Evolutionary conservation across 352 stramenopile species (phyloP), one percentile per base, ranked within the genome.

Genomic region (Achlya hypogyna): DNA sequence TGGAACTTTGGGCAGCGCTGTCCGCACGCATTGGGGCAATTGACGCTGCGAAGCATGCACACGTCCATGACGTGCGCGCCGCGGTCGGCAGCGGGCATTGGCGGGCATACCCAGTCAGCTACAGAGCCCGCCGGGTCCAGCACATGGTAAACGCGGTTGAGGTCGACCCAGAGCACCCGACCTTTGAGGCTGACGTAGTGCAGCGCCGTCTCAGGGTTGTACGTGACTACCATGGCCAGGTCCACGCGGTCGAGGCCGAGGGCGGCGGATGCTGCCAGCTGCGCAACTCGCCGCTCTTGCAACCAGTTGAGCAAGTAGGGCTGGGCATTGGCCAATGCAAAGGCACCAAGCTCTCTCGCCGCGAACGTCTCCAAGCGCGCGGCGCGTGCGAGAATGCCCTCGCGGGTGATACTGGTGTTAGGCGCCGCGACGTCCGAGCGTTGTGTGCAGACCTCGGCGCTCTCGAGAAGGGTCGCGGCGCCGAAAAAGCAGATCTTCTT

Each of bases 21-120:
- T 0, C 81, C 79, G 53, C 84, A 93, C 2, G 66, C 72, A 0
- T 91, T 64, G n/a, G 82, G 84, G 62, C 84, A 93, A 12, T 71
- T 22, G 0, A 90, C 60, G 8, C 87, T 72, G 0, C 82, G 81
- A 10, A 86, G 73, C 14, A 53, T 56, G 29, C 84, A 93, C 2
- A 78, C 68, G 0, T 71, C 34, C 22, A 63, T 31, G 8, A 77
- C 70, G 42, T 93, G 84, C 3, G 16, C 0, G 3, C 42, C 4
- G 0, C 62, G 32, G 6, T 53, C 32, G 2, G 63, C 28, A 0
- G 72, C 76, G 8, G 34, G 22, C 2, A 84, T n/a, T 18, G 29
- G 45, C 27, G 22, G 22, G 22, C 59, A 66, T 18, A 28, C 6
- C 59, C 59, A 66, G 23, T 34, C 27, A 31, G 25, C 25, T 12